Conservation (phyloP, 169 alveolate genomes). For the Theileria equi region DNA sequence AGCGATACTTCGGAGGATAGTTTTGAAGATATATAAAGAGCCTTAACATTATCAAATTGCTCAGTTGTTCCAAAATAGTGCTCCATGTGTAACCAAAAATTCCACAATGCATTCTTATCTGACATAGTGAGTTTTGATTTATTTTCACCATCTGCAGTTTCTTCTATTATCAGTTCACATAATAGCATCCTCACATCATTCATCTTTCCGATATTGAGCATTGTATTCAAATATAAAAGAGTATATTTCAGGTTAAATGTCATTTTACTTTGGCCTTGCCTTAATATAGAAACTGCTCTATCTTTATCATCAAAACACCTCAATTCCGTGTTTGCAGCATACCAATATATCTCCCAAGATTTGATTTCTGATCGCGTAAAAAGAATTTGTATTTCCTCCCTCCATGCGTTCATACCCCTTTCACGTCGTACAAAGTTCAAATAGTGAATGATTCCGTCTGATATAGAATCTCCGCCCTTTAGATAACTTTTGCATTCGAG, state of each 20-base stretch:
- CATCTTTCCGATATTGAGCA: conserved; percentile 38
- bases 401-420: conserved; percentile 31
- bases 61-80: conserved; percentile 46
- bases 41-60: conserved; percentile 17
- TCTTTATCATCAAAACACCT: conserved; percentile 41
- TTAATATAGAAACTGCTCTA: conserved; percentile 26
- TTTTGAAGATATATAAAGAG: conserved; percentile 12
- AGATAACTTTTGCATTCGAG: conserved; percentile 19
- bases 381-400: conserved; percentile 30
- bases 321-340: conserved; percentile 58
- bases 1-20: conserved; percentile 40
- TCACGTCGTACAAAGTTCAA: conserved; percentile 51
- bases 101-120: conserved; percentile 39
- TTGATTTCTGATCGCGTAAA: conserved; percentile 17
- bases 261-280: conserved; percentile 43
- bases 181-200: conserved; percentile 37
- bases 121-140: conserved; percentile 21
- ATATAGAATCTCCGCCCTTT: background rate
- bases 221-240: conserved; percentile 22
- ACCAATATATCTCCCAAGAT: conserved; percentile 63
- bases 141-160: conserved; percentile 32
- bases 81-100: conserved; percentile 54
- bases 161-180: conserved; percentile 25
- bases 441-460: conserved; percentile 40
- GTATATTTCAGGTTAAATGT: conserved; percentile 55